These are phyloP conservation scores for Populus alba DNA, from an alignment of 345 rosid species.

Conservation along the genomic window DNA sequence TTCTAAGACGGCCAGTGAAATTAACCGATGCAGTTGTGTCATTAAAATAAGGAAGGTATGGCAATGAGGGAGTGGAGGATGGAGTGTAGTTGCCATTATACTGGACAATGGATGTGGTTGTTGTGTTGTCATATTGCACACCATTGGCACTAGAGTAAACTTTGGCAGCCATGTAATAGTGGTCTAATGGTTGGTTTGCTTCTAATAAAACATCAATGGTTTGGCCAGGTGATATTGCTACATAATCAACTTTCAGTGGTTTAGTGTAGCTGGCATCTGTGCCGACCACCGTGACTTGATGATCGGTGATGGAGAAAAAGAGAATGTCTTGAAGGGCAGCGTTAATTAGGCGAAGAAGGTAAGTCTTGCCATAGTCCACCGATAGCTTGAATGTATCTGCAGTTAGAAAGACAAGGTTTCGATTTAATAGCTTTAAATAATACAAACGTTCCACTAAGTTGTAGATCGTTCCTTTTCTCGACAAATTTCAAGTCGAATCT, in stretches of 20 bases:
- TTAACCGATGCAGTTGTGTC: slow-evolving; percentile 31
- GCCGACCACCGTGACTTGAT: slow-evolving; percentile 34
- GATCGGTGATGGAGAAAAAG: slow-evolving; percentile 37
- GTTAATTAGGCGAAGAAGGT: slow-evolving; percentile 35
- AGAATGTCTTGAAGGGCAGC: slow-evolving; percentile 29
- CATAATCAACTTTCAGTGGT: slow-evolving; percentile 17
- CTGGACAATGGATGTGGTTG: slow-evolving; percentile 37
- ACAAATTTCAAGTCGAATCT: too few species aligned
- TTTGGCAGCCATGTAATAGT: slow-evolving; percentile 56
- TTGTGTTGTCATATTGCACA: slow-evolving; percentile 29
- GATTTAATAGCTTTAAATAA: background rate
- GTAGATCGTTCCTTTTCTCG: too few species aligned
- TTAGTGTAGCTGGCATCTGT: slow-evolving; percentile 23
- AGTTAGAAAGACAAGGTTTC: background rate
- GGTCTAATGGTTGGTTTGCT: slow-evolving; percentile 36
- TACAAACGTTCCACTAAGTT: too few species aligned
- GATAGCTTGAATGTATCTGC: slow-evolving; percentile 1
- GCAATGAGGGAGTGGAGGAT: slow-evolving; percentile 20
- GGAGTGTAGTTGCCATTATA: slow-evolving; percentile 28
- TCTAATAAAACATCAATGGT: slow-evolving; percentile 46
- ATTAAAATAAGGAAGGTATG: slow-evolving; percentile 43
- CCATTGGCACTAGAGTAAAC: slow-evolving; percentile 25
- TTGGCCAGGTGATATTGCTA: slow-evolving; percentile 58
- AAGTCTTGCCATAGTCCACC: slow-evolving; percentile 23
- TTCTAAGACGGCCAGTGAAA: slow-evolving; percentile 26